phyloP scores from a whole-genome alignment of 805 yeast species.

The Saturnispora saitoi region DNA sequence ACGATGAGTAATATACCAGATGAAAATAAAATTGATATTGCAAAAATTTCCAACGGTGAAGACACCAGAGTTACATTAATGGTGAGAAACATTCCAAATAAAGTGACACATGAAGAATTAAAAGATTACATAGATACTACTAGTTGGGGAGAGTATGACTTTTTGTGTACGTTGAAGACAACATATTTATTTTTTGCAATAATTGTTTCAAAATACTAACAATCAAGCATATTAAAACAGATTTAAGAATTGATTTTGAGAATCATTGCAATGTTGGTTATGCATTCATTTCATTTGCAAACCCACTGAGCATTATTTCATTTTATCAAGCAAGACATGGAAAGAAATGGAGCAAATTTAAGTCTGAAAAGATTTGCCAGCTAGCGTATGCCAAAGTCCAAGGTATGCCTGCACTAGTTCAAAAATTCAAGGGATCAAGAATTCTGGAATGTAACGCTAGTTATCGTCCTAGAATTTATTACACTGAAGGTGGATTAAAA shows the following conservation, averaged over 20 bases:
- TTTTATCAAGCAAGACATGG: constrained; percentile 40
- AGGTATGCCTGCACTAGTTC: constrained; percentile 36
- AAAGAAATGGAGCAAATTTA: constrained; percentile 38
- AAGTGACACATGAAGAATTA: constrained; percentile 36
- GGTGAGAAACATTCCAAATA: constrained; percentile 49
- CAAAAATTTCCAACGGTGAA: constrained; percentile 31
- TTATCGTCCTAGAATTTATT: constrained; percentile 41
- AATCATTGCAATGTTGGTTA: constrained; percentile 49
- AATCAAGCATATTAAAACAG: constrained; percentile 13
- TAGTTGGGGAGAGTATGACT: constrained; percentile 31
- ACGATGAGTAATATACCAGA: constrained; percentile 22
- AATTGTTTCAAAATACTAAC: constrained; percentile 1
- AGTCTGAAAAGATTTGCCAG: constrained; percentile 43
- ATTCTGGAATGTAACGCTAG: constrained; percentile 39
- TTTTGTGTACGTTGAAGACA: constrained; percentile 29
- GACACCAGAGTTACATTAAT: constrained; percentile 42
- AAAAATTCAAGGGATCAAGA: constrained; percentile 41
- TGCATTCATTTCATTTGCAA: constrained; percentile 42
- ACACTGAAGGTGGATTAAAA: constrained; percentile 33
- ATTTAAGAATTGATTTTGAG: constrained; percentile 43
- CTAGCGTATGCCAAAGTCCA: constrained; percentile 45
- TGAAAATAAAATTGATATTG: constrained; percentile 33
- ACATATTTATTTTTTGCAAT: background rate
- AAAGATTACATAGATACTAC: constrained; percentile 39
- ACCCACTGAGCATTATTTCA: constrained; percentile 35